These are phyloP conservation scores for Oxyria digyna DNA, from an alignment of 148 eudicot genomes.

Conservation along the genomic window DNA sequence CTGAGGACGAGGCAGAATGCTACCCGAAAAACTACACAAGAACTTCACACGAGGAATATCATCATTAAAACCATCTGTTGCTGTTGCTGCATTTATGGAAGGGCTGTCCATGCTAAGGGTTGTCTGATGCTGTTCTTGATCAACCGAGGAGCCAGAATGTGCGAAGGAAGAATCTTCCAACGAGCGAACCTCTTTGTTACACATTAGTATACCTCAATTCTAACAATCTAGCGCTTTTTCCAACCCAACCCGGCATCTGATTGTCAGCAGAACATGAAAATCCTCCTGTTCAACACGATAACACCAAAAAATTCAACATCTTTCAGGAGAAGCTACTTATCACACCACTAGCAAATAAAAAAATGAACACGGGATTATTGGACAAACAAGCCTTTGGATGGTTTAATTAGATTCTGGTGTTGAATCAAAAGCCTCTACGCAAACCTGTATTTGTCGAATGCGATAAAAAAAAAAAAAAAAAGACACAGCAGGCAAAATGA, in stretches of 20 bases:
- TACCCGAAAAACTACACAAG: conserved; percentile 78
- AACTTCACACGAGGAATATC: conserved; percentile 61
- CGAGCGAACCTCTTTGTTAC: conserved; percentile 17
- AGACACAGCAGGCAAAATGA: neutral
- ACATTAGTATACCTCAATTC: conserved; percentile 13
- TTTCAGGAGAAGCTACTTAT: neutral
- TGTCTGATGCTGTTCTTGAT: conserved; percentile 15
- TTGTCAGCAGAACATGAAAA: neutral
- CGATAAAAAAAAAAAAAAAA: neutral
- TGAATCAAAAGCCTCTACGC: neutral
- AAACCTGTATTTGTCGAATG: neutral
- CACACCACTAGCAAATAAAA: neutral
- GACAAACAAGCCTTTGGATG: neutral
- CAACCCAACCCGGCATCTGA: conserved; percentile 6
- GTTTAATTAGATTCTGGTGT: neutral
- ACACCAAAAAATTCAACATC: neutral
- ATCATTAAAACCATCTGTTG: conserved; percentile 30
- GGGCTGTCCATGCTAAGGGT: conserved; percentile 41
- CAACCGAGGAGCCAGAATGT: conserved; percentile 15
- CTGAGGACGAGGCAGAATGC: conserved; percentile 85
- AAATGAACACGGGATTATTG: neutral
- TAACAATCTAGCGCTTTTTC: conserved; percentile 1
- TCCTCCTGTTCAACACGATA: neutral
- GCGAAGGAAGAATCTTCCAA: conserved; percentile 14
- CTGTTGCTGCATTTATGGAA: conserved; percentile 12